Conservation (phyloP, 1,284 basidiomycete genomes). For the Ustilago cynodontis region DNA sequence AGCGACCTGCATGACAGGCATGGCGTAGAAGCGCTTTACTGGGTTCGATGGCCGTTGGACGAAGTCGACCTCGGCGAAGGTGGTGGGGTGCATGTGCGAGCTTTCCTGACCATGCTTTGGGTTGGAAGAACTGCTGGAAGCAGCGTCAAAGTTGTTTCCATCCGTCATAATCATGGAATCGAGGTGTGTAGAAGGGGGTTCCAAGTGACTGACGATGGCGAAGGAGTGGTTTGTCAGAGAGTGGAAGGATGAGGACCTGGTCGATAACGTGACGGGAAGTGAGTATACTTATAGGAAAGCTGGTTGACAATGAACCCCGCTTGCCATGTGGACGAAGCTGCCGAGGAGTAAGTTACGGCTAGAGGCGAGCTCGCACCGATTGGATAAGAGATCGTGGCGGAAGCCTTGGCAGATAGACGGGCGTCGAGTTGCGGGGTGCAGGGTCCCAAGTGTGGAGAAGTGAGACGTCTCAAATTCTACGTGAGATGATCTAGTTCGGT, state of each 20-base stretch:
- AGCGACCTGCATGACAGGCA: constrained; percentile 34
- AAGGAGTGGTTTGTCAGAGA: neutral
- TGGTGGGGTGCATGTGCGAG: constrained; percentile 25
- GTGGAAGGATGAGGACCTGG: neutral
- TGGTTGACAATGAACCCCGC: neutral
- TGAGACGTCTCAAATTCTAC: neutral
- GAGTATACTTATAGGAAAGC: neutral
- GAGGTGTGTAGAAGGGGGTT: no score
- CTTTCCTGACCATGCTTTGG: constrained; percentile 17
- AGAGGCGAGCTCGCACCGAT: neutral
- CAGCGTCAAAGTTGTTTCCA: constrained; percentile 37
- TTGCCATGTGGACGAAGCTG: neutral
- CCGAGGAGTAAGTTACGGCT: neutral
- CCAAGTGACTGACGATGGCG: no score
- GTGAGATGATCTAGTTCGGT: neutral
- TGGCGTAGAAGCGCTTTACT: constrained; percentile 26
- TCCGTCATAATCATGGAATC: constrained; percentile 24
- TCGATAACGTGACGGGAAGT: no score
- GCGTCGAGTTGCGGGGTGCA: neutral
- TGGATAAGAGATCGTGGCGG: neutral
- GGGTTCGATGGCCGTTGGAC: constrained; percentile 34
- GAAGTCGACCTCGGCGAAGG: constrained; percentile 14
- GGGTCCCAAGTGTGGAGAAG: neutral
- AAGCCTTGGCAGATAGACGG: neutral
- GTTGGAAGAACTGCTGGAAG: constrained; percentile 34